Conservation (phyloP, 768 basidiomycete genomes). For the Tulasnella sp. region DNA sequence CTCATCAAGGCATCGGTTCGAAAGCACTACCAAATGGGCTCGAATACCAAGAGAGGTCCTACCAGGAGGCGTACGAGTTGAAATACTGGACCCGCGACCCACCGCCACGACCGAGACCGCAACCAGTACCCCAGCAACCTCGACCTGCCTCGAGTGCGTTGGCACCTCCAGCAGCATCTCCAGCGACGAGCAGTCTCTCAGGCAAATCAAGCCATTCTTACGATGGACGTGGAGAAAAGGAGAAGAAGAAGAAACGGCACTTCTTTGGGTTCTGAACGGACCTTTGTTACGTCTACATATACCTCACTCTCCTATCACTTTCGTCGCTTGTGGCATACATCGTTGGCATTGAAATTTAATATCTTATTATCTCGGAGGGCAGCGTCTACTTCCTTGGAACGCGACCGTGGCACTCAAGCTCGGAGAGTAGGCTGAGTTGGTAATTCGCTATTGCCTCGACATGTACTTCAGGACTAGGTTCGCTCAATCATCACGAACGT, state of each 20-base stretch:
- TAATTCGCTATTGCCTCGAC: too few species aligned
- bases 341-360: conserved; percentile 11
- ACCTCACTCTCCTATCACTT: background rate
- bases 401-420: too few species aligned
- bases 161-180: conserved; percentile 48
- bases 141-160: conserved; percentile 53
- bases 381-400: too few species aligned
- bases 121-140: conserved; percentile 45
- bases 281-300: background rate
- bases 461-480: too few species aligned
- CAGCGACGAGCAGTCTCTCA: conserved; percentile 40
- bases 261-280: conserved; percentile 17
- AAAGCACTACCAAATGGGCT: conserved; percentile 51
- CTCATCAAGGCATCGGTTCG: conserved; percentile 84
- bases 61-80: conserved; percentile 80
- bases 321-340: background rate
- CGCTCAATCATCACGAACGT: too few species aligned
- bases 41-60: conserved; percentile 47
- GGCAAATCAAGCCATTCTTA: conserved; percentile 21
- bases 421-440: too few species aligned
- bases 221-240: conserved; percentile 42
- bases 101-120: conserved; percentile 54
- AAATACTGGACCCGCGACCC: conserved; percentile 71
- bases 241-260: conserved; percentile 38
- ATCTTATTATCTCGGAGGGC: background rate